Evolutionary conservation across 2,329 filamentous ascomycete genomes (phyloP), one percentile per base, ranked within the genome.

Genomic region (Diplodia scrobiculata): DNA sequence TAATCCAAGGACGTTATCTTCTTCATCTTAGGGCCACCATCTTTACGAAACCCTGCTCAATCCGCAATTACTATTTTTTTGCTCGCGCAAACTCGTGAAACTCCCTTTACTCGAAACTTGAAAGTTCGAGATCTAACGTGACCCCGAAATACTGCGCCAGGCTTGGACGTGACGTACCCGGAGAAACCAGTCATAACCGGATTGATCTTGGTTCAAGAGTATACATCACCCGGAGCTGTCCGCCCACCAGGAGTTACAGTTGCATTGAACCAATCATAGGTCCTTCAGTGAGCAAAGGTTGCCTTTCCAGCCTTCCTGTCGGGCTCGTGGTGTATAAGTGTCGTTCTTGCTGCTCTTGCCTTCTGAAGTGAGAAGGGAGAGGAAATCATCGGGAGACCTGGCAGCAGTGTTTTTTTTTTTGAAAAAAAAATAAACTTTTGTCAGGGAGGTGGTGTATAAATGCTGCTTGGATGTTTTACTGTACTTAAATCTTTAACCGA

Each of bases 101-200:
- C 25, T 9, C 5, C 11, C 25, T 48, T 48, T 5, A 32, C 14
- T 27, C 25, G 55, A n/a, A 14, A 3, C 55, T 38, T 32, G 48
- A 27, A 60, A 25, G 14, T 32, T 27, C 27, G 48, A 34, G 41
- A 48, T 60, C 41, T 9, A 32, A 14, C 9, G 21, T 17, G 21
- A n/a, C 27, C 58, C 50, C 29, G 45, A 21, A 27, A 62, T 47
- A 62, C 58, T 62, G 45, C 58, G 45, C 58, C 58, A 62, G 58
- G 45, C 58, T 62, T 62, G 45, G 41, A n/a, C 29, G n/a, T 62
- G 58, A 62, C 45, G 58, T 51, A 62, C 29, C 25, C 41, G 58
- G 45, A 50, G n/a, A 17, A 27, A 50, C 41, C 41, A 62, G 55
- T 41, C 55, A 60, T 41, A 48, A 21, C 3, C 55, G 55, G 41